Percentiles rank a stretch among this genome's conserved stretches.
These are phyloP conservation scores for Lathyrus tuberosus DNA, from an alignment of 306 rosid genomes.

Conservation along the genomic window DNA sequence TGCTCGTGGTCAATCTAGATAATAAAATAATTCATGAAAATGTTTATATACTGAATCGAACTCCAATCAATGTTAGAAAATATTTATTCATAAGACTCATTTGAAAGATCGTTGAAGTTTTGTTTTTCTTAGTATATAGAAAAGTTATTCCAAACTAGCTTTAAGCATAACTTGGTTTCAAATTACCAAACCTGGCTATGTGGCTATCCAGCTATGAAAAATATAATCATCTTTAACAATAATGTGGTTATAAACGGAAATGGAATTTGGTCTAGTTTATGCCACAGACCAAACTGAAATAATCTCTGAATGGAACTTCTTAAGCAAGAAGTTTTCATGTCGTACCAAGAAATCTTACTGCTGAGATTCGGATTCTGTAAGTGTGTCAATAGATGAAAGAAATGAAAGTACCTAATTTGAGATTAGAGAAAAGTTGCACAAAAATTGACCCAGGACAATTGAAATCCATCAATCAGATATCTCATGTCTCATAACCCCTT, in stretches of 20 bases:
- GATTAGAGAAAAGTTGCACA: conserved; percentile 1
- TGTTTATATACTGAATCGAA: not conserved
- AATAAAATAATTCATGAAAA: not conserved
- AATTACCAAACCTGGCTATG: not conserved
- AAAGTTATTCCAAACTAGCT: not conserved
- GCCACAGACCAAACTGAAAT: not conserved
- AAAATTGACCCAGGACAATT: not conserved
- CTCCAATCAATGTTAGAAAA: not conserved
- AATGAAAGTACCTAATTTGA: conserved; percentile 4
- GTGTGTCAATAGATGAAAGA: conserved; percentile 11
- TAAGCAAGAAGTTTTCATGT: conserved; percentile 2
- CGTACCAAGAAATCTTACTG: not conserved
- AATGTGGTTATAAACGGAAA: not conserved
- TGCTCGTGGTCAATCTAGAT: not conserved
- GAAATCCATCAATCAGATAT: conserved; percentile 28
- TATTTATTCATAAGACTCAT: not conserved
- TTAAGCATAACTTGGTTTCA: too few relatives aligned
- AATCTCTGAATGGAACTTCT: conserved; percentile 15
- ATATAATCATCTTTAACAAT: not conserved
- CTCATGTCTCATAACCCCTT: conserved; percentile 24
- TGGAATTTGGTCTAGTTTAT: not conserved
- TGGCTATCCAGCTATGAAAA: not conserved
- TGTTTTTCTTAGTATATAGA: not conserved
- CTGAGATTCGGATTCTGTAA: not conserved
- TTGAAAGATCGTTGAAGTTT: not conserved